Conservation (phyloP, 208 protist genomes). For the Phytomonas francai region DNA sequence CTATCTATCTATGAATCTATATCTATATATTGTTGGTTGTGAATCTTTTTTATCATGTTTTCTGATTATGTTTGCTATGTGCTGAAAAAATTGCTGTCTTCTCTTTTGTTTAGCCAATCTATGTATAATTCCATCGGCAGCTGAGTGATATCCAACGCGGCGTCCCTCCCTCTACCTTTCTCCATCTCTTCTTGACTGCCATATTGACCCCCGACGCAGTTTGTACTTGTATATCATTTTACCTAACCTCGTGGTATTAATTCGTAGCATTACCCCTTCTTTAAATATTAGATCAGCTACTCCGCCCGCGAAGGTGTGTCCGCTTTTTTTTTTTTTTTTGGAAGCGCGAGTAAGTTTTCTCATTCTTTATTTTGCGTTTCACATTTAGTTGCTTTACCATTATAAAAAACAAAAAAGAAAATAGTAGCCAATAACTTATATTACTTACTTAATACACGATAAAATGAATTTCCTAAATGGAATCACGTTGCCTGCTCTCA, state of each 20-base stretch:
- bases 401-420: slow-evolving; percentile 12
- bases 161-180: neutral
- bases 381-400: slow-evolving; percentile 1
- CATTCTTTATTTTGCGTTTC: slow-evolving; percentile 10
- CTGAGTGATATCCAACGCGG: neutral
- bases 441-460: neutral
- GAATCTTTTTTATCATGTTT: slow-evolving; percentile 11
- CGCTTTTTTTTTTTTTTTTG: slow-evolving; percentile 4
- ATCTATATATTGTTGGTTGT: slow-evolving; percentile 3
- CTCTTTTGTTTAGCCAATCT: neutral
- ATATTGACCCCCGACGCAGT: neutral
- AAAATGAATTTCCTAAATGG: neutral
- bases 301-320: neutral
- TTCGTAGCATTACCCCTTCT: slow-evolving; percentile 7
- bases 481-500: neutral
- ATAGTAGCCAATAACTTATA: slow-evolving; percentile 3
- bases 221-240: neutral
- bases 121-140: neutral
- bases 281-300: neutral
- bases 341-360: neutral
- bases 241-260: neutral
- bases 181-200: neutral
- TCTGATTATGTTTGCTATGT: slow-evolving; percentile 1
- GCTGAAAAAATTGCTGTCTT: neutral
- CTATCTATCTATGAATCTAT: neutral